Evolutionary conservation across 345 rosid genomes (phyloP).

Genomic region (Barbarea vulgaris): DNA sequence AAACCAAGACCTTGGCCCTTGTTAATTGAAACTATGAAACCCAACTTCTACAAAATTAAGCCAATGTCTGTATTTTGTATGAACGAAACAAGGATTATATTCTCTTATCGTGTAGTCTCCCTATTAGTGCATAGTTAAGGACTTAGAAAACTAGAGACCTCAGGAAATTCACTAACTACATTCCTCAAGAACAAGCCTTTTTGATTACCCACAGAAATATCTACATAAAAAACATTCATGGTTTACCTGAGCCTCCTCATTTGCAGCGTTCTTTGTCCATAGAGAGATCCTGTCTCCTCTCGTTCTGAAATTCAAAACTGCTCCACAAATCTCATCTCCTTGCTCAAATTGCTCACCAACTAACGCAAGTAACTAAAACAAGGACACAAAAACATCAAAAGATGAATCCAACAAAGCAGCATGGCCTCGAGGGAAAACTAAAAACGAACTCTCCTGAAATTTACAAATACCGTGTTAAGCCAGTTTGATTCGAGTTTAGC

Average conservation of each 20-base stretch:
- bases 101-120: not conserved
- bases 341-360: conserved; percentile 88
- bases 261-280: conserved; percentile 93
- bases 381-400: conserved; percentile 12
- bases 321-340: conserved; percentile 94
- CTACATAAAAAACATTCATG: not conserved
- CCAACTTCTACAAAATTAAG: not conserved
- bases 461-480: conserved; percentile 68
- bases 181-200: not conserved
- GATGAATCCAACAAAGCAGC: conserved; percentile 2
- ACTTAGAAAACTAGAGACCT: not conserved
- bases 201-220: not conserved
- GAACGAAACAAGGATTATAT: not conserved
- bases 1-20: not conserved
- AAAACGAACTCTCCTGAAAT: not conserved
- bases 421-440: not conserved
- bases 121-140: not conserved
- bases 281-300: conserved; percentile 69
- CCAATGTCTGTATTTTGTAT: not conserved
- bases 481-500: conserved; percentile 69
- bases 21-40: not conserved
- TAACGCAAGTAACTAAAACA: conserved; percentile 67
- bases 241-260: conserved; percentile 78
- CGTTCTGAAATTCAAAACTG: conserved; percentile 70
- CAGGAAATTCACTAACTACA: conserved; percentile 12